phyloP scores from a whole-genome alignment of 129 eudicot genomes.

The sunflower (Helianthus annuus) region DNA sequence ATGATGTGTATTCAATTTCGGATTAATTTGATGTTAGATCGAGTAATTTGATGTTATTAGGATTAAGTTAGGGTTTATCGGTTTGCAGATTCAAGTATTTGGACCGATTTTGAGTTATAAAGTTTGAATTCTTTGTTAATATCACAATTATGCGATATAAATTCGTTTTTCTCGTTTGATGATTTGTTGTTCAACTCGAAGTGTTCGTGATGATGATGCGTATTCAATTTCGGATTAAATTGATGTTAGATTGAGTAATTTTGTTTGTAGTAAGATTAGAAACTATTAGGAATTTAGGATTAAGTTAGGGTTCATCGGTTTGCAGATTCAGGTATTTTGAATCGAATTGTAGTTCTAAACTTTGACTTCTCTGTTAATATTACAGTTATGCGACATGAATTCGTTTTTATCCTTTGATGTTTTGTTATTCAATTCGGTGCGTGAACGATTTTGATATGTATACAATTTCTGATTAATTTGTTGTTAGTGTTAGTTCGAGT shows the following conservation, averaged over 20 bases:
- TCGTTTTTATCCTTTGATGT: neutral
- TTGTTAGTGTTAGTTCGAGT: conserved; percentile 9
- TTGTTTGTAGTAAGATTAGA: neutral
- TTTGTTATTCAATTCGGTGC: neutral
- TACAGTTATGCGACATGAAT: conserved; percentile 18
- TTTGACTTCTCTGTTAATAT: conserved; percentile 17
- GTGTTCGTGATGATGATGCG: neutral
- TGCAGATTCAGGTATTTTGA: no score
- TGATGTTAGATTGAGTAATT: conserved; percentile 7
- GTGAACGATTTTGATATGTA: neutral
- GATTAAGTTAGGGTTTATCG: no score
- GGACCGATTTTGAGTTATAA: no score
- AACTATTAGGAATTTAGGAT: neutral
- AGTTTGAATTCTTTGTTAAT: conserved; percentile 11
- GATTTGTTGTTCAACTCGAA: neutral
- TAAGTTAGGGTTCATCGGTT: no score
- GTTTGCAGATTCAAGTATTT: no score
- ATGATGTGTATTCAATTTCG: neutral
- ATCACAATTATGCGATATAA: conserved; percentile 23
- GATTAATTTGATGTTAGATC: conserved; percentile 1
- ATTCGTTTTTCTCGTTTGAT: neutral
- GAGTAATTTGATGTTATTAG: neutral
- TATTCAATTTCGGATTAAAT: conserved; percentile 12
- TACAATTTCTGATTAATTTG: conserved; percentile 11
- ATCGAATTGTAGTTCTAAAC: no score